These are phyloP conservation scores for Aplosporella prunicola DNA, from an alignment of 2,329 filamentous ascomycete genomes.

Conservation along the genomic window DNA sequence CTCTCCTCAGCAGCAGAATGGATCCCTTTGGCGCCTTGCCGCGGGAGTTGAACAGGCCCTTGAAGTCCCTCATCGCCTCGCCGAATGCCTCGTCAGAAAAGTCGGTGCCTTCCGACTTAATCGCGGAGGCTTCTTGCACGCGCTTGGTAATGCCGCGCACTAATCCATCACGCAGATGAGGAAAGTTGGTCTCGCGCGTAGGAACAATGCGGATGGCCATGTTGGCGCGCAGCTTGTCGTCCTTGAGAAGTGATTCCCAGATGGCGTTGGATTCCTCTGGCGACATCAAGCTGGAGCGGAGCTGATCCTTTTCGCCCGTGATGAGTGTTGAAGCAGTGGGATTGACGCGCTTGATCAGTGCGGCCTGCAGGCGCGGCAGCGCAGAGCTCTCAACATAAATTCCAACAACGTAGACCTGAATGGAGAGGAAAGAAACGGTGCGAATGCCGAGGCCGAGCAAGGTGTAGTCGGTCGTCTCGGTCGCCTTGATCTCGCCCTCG, in stretches of 20 bases:
- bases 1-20: conserved; percentile 64
- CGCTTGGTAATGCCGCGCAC: conserved; percentile 74
- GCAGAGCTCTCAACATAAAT: conserved; percentile 82
- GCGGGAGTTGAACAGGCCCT: conserved; percentile 68
- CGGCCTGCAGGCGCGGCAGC: conserved; percentile 68
- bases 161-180: conserved; percentile 83
- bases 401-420: conserved; percentile 92
- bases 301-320: conserved; percentile 64
- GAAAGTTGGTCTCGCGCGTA: conserved; percentile 88
- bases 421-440: conserved; percentile 77
- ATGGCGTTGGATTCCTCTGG: conserved; percentile 57
- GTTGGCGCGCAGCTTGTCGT: conserved; percentile 11
- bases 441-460: conserved; percentile 80
- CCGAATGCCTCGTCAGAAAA: conserved; percentile 70
- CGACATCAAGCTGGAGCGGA: conserved; percentile 63
- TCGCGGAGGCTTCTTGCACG: conserved; percentile 44
- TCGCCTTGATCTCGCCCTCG: conserved; percentile 14
- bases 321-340: conserved; percentile 74
- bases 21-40: conserved; percentile 68
- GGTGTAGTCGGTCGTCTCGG: conserved; percentile 58
- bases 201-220: conserved; percentile 79
- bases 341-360: conserved; percentile 67
- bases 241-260: conserved; percentile 62
- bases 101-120: conserved; percentile 29
- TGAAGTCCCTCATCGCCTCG: conserved; percentile 64